phyloP scores from a whole-genome alignment of 495 filamentous ascomycete genomes.

The Talaromyces thailandensis region DNA sequence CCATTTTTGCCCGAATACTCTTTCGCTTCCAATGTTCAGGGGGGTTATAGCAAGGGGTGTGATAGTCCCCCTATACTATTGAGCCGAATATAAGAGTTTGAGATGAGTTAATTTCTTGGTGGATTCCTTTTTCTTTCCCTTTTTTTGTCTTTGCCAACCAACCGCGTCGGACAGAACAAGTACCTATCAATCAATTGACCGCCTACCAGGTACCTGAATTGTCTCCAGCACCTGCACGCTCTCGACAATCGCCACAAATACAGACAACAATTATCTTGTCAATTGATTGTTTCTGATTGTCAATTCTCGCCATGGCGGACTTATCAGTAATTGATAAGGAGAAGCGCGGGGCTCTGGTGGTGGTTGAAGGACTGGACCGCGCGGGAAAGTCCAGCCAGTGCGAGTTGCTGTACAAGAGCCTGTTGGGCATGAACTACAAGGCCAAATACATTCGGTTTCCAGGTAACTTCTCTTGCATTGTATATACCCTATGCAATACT shows the following conservation, averaged over 20 bases:
- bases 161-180: neutral
- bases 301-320: neutral
- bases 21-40: neutral
- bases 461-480: conserved; percentile 39
- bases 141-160: neutral
- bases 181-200: neutral
- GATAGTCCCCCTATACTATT: neutral
- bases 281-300: neutral
- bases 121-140: neutral
- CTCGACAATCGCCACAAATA: neutral
- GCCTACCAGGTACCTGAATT: neutral
- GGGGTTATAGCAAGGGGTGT: neutral
- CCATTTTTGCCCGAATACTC: neutral
- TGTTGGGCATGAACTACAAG: conserved; percentile 51
- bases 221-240: neutral
- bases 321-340: neutral
- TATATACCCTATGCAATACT: neutral
- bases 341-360: conserved; percentile 65
- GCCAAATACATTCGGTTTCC: conserved; percentile 81
- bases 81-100: neutral
- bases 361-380: conserved; percentile 89
- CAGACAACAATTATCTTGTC: neutral
- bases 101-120: neutral
- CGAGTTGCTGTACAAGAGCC: conserved; percentile 53
- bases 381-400: conserved; percentile 96